Evolutionary conservation across 2,329 filamentous ascomycete genomes (phyloP).

Genomic region (Penicillium hesseltinei): DNA sequence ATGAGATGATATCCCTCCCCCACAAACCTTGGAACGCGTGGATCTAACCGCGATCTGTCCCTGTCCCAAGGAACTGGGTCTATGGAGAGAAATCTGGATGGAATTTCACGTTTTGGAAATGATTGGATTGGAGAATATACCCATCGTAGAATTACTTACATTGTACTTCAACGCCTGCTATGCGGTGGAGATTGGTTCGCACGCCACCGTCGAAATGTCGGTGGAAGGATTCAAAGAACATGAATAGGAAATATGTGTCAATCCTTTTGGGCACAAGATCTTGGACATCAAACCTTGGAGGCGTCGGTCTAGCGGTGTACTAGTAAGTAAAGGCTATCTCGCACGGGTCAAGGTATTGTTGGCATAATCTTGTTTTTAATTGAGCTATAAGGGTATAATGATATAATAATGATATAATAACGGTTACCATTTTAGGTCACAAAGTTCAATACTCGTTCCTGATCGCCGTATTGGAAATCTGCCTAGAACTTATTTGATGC

Average conservation of each 20-base stretch:
- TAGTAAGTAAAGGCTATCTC: background rate
- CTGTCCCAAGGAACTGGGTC: conserved; percentile 19
- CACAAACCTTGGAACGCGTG: conserved; percentile 12
- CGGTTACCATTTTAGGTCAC: background rate
- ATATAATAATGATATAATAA: background rate
- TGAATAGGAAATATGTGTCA: background rate
- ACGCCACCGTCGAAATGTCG: background rate
- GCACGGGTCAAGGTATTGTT: background rate
- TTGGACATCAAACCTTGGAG: background rate
- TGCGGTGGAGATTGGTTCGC: background rate
- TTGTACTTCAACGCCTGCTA: background rate
- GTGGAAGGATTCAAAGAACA: background rate
- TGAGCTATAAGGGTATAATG: background rate
- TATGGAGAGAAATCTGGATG: background rate
- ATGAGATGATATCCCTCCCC: background rate
- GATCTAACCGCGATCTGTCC: conserved; percentile 27
- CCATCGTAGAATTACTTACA: background rate
- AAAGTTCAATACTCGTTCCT: background rate
- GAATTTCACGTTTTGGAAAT: background rate
- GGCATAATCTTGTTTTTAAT: background rate
- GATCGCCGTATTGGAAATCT: background rate
- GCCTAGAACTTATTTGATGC: background rate
- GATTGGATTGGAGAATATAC: background rate
- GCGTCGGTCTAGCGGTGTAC: conserved; percentile 1
- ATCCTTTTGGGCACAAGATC: background rate